Base-by-base conservation (phyloP, 768 basidiomycete species). In the Mycena amicta region DNA sequence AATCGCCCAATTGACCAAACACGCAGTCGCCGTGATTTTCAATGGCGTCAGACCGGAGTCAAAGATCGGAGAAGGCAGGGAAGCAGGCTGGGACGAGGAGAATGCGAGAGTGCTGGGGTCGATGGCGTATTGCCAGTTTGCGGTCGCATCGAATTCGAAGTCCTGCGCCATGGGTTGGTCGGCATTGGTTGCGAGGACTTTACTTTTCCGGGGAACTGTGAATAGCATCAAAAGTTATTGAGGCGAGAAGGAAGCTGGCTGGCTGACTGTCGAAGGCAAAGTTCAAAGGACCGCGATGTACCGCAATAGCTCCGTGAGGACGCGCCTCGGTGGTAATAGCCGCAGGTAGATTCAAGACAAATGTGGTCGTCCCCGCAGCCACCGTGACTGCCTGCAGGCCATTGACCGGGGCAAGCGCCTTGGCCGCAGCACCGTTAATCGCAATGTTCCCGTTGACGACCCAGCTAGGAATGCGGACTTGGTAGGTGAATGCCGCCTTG, bases 111-210 rank as follows among this genome's bases (percentile, higher is more conserved):
- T 60, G 22, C 55, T 63, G 0, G 80, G 80, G 65, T 85, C 82
- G 57, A 84, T 83, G 16, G 83, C 83, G 63, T 79, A 83, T 62
- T 82, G 78, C 83, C 83, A 84, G 8, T 71, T 61, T 2, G 66
- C 72, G 3, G 77, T 77, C 5, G 83, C 75, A 53, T 81, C 79
- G 60, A 80, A 82, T 65, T 84, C 68, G 29, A 82, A 72, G 59
- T 85, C 83, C 18, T 74, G 74, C 0, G 82, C 83, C 25, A 76
- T 68, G 8, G 76, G 74, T 63, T 82, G 72, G 53, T 77, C 70
- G 5, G 76, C 67, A 63, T 83, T 80, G 49, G 66, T 70, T 2
- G 72, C 62, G 23, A 84, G 72, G 33, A 80, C 76, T 30, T 65
- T 72, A 52, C 65, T 62, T 27, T 55, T 67, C 12, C 76, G 69